Evolutionary conservation across 495 filamentous ascomycete genomes (phyloP), one percentile per base, ranked within the genome.

Genomic region (Glarea lozoyensis): DNA sequence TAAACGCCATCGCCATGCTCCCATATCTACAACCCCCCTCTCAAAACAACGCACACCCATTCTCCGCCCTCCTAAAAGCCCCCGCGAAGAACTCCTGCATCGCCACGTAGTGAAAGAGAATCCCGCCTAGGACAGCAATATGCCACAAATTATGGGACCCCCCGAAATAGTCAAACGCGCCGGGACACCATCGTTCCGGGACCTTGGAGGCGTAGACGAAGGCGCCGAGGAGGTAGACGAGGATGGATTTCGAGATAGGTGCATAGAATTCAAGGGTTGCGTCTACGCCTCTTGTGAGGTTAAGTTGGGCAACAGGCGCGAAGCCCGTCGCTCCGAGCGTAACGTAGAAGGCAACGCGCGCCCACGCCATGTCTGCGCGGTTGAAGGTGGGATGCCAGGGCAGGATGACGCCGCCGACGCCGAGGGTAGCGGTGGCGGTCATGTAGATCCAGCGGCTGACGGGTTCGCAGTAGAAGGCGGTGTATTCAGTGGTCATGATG

Each of bases 331-430:
- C 74, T 1, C 78, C 85, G 24, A 99, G 78, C 3, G 83, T 73
- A 29, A 93, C 79, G 56, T 90, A 99, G 68, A 99, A 99, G 32
- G 76, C 78, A 15, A 99, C 92, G 30, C 92, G 82, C 19, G 76
- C 73, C 86, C 93, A 95, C 15, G 82, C 78, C 82, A 95, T 88
- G 56, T 99, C 86, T 24, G 73, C 61, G 12, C 83, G 85, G 59
- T 99, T 99, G 68, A 99, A 99, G 10, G 75, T 82, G 1, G 92
- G 93, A 60, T 95, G 85, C 92, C 92, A 99, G 6, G 92, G 92
- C 3, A 99, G 70, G 40, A 97, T 88, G 48, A 89, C 84, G 20
- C 92, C 92, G 39, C 78, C 86, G 43, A 94, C 66, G 19, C 92
- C 90, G 12, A 99, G 72, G 13, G 79, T 60, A 50, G 85, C 79